Evolutionary conservation across 352 stramenopile species (phyloP), one percentile per base, ranked within the genome.

Genomic region (Globisporangium cystogenes): DNA sequence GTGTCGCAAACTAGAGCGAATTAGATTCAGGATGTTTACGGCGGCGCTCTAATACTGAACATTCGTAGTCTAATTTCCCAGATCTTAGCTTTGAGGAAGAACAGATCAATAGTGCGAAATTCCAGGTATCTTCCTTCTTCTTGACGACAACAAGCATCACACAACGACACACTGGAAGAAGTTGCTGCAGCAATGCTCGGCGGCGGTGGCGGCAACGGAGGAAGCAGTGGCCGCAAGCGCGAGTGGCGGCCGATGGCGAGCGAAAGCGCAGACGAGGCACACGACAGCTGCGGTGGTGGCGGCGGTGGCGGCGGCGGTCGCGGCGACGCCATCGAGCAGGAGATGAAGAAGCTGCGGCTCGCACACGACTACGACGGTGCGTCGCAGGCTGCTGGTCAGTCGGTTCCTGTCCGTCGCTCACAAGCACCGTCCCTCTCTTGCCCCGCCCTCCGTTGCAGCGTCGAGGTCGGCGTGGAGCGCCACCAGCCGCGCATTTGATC

Each of bases 281-380:
- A 29, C 5, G 26, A 29, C 33, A 5, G 23, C 16, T 12, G 29
- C 4, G 11, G 47, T 1, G 27, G 39, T 14, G 16, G 29, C 4
- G 11, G 47, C 2, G 27, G 39, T n/a, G 20, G 48, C 29, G 26
- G 24, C 21, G 31, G 47, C 40, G 31, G n/a, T 12, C 43, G 51
- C 43, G 72, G 69, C 41, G 72, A 83, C 23, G 60, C 60, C 7
- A 86, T 90, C 45, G 80, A 86, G 54, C 76, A 73, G 29, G 77
- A 87, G 48, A 72, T 90, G 68, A 90, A 90, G 62, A 69, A 74
- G 35, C 67, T 90, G 64, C 76, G 77, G 16, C 71, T 90, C 27
- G 77, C 80, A 16, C 76, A 86, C 51, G 76, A 85, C 47, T 76
- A 82, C 47, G 62, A 82, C 39, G 70, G 75, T 63, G 40, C 39